Conservation (phyloP, 2,329 filamentous ascomycete species). For the Furcasterigmium furcatum region DNA sequence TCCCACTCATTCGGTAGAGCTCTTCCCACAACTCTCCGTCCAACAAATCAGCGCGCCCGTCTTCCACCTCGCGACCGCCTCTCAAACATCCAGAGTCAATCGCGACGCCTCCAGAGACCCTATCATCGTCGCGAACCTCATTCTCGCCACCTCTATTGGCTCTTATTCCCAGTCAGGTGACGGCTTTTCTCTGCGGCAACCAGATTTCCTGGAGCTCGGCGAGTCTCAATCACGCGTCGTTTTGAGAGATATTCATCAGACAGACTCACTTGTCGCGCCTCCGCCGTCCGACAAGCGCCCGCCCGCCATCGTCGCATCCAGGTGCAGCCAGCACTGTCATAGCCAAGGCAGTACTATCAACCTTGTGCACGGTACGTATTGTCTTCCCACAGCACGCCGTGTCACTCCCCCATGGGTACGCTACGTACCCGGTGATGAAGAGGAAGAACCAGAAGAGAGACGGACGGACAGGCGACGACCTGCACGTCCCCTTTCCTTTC, state of each 20-base stretch:
- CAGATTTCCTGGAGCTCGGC: constrained; percentile 15
- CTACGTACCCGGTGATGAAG: no score
- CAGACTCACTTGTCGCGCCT: constrained; percentile 26
- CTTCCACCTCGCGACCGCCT: constrained; percentile 19
- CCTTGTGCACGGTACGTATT: no score
- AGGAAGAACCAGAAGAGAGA: no score
- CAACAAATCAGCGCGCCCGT: constrained; percentile 51
- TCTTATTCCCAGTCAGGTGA: constrained; percentile 47
- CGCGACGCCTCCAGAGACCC: constrained; percentile 36
- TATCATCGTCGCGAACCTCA: constrained; percentile 47
- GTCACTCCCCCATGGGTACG: no score
- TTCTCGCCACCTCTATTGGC: constrained; percentile 44
- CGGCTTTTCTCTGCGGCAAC: constrained; percentile 39
- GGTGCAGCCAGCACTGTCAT: constrained; percentile 1
- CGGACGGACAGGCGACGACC: no score
- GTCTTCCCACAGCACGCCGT: no score
- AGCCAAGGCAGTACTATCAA: no score
- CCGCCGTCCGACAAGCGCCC: constrained; percentile 19
- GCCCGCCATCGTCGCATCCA: constrained; percentile 6
- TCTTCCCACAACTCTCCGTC: constrained; percentile 19
- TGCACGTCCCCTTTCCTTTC: constrained; percentile 8
- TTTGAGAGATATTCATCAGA: not conserved
- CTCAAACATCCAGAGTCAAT: constrained; percentile 29
- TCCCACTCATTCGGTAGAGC: constrained; percentile 10
- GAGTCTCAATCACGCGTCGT: constrained; percentile 8